A percentile compares a stretch with the other conserved stretches of the same genome.
phyloP scores from a whole-genome alignment of 768 basidiomycete genomes.

The Hericium erinaceus region DNA sequence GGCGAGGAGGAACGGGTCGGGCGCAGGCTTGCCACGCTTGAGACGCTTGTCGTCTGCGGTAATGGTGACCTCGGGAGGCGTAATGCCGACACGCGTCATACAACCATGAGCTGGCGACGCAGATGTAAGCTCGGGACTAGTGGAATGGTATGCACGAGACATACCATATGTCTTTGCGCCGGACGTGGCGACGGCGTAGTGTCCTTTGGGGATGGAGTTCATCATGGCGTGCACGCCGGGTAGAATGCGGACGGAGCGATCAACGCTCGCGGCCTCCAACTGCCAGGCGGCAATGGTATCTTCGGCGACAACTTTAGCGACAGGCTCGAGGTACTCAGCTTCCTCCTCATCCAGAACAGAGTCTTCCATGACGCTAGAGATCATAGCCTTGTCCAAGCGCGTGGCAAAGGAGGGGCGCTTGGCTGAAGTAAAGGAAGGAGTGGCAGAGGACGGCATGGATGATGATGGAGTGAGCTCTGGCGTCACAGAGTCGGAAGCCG shows the following conservation, averaged over 20 bases:
- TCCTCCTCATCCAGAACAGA: neutral
- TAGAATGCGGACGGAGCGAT: slow-evolving; percentile 60
- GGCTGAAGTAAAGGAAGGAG: slow-evolving; percentile 22
- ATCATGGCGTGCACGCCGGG: slow-evolving; percentile 64
- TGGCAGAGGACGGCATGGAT: slow-evolving; percentile 35
- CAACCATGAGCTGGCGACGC: slow-evolving; percentile 47
- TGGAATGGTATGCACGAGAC: neutral
- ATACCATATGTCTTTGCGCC: slow-evolving; percentile 62
- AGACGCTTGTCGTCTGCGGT: slow-evolving; percentile 71
- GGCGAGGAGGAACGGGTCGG: slow-evolving; percentile 56
- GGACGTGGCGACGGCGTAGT: slow-evolving; percentile 65
- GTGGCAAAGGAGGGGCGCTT: neutral
- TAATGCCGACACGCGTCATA: slow-evolving; percentile 62
- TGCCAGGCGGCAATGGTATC: slow-evolving; percentile 40
- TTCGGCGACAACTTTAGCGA: neutral
- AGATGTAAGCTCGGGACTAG: slow-evolving; percentile 6
- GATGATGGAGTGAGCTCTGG: slow-evolving; percentile 31
- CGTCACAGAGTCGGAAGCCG: slow-evolving; percentile 23
- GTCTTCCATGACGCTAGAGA: neutral
- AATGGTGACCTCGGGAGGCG: slow-evolving; percentile 58
- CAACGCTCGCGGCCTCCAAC: slow-evolving; percentile 43
- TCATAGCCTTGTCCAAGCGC: neutral
- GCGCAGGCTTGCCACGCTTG: slow-evolving; percentile 54
- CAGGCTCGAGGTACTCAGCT: neutral
- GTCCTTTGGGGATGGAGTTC: slow-evolving; percentile 52